Evolutionary conservation across 139 green algal species (phyloP).

Genomic region (Tetratostichococcus sp.): DNA sequence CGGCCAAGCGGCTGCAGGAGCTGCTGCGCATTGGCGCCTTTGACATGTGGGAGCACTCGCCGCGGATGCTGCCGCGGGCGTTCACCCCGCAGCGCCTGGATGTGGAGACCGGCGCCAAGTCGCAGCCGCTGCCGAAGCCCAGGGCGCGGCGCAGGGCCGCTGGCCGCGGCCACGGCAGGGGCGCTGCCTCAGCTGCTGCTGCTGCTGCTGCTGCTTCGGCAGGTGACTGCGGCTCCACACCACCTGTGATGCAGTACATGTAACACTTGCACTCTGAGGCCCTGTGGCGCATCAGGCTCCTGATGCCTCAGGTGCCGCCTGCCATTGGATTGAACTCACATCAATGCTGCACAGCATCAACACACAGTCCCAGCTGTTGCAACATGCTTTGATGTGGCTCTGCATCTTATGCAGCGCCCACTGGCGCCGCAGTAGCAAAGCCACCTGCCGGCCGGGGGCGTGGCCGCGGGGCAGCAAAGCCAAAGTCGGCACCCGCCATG

Average conservation of each 20-base stretch:
- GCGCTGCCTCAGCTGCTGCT: too few species aligned
- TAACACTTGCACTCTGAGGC: too few species aligned
- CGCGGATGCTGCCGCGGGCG: constrained; percentile 49
- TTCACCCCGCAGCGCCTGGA: constrained; percentile 21
- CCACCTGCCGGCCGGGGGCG: too few species aligned
- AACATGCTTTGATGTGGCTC: too few species aligned
- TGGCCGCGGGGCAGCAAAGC: too few species aligned
- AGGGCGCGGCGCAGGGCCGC: neutral
- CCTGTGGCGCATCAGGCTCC: too few species aligned
- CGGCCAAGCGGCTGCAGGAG: constrained; percentile 25
- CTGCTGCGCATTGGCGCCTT: constrained; percentile 39
- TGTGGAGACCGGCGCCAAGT: constrained; percentile 6
- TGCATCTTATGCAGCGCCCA: too few species aligned
- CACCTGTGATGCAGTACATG: too few species aligned
- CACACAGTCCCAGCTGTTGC: neutral
- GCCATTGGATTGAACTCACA: neutral
- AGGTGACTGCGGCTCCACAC: constrained; percentile 25
- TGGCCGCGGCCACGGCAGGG: neutral
- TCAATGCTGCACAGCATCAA: neutral
- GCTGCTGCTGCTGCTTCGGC: neutral
- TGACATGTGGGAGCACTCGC: constrained; percentile 15
- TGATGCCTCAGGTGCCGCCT: neutral
- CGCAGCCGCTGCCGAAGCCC: neutral
- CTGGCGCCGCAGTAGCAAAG: neutral
- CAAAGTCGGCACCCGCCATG: too few species aligned